phyloP scores from a whole-genome alignment of 2,329 filamentous ascomycete species.

The Penicillium sp. region DNA sequence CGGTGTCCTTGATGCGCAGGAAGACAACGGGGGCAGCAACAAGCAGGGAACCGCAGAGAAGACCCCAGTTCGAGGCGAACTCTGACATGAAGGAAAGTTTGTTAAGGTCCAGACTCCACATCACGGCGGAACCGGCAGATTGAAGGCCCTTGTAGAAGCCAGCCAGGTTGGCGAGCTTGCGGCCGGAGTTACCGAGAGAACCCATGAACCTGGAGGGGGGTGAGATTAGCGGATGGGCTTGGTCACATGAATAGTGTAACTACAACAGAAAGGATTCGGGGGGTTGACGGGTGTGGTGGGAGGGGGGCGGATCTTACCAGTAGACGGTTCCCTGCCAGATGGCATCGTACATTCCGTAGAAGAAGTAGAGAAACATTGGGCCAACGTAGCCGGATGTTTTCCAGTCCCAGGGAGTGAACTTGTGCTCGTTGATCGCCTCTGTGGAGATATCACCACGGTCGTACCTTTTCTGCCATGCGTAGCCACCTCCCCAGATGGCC shows the following conservation, averaged over 20 bases:
- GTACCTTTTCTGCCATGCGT: constrained; percentile 66
- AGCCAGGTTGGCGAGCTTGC: constrained; percentile 83
- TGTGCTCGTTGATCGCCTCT: constrained; percentile 9
- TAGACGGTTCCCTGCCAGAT: constrained; percentile 86
- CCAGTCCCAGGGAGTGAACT: constrained; percentile 57
- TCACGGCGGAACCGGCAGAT: constrained; percentile 69
- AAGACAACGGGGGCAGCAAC: constrained; percentile 74
- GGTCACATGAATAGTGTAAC: too few relatives aligned
- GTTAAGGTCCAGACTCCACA: constrained; percentile 58
- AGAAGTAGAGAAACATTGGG: constrained; percentile 83
- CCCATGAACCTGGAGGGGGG: constrained; percentile 92
- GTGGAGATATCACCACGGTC: constrained; percentile 39
- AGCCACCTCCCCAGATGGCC: constrained; percentile 76
- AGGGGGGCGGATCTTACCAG: constrained; percentile 54
- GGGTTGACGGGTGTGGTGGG: not conserved
- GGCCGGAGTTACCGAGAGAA: constrained; percentile 82
- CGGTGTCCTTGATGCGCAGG: constrained; percentile 71
- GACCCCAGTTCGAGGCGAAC: constrained; percentile 70
- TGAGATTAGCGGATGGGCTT: too few relatives aligned
- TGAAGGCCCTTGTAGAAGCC: constrained; percentile 87
- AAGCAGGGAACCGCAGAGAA: constrained; percentile 64
- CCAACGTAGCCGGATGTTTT: constrained; percentile 64
- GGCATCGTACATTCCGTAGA: constrained; percentile 84
- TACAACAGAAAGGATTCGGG: too few relatives aligned
- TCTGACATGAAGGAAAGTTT: constrained; percentile 64